Base-by-base conservation (phyloP, 768 basidiomycete genomes). In the Lyophyllum shimeji region DNA sequence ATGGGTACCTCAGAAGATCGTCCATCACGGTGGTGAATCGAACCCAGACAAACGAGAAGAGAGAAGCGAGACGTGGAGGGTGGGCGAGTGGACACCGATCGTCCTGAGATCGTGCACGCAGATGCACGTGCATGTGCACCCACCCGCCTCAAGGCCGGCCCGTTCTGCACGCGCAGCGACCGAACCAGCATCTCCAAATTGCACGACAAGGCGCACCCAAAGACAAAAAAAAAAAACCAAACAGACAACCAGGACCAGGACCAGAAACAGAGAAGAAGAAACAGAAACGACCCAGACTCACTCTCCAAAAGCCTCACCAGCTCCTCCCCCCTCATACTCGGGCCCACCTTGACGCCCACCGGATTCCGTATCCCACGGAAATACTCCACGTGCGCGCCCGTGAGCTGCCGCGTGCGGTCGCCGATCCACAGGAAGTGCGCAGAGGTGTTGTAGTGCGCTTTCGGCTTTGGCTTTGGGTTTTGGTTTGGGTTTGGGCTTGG, bases 341-440 rank as follows among this genome's bases (percentile, higher is more conserved):
- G 95, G 2, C 97, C 97, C 6, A 96, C 92, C 69, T 99, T 99
- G 75, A 98, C 83, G 1, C 97, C 97, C 56, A 97, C 92, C 1
- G 94, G 94, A 67, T 97, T 96, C 47, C 92, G 78, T 51, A 97
- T 89, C 7, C 94, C 93, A 53, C 91, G 78, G 74, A 95, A 95
- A 70, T 95, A 95, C 74, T 98, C 96, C 29, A 98, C 87, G 68
- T 99, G 97, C 3, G 95, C 97, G 7, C 95, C 94, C 45, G 85
- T 82, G 0, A 98, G 76, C 71, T 96, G 93, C 39, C 96, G 77
- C 4, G 96, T 99, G 50, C 96, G 84, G 72, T 99, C 97, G 0
- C 96, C 96, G 52, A 99, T 92, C 96, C 96, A 99, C 48, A 98
- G 71, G 73, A 97, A 96, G 69, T 95, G 95, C 7, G 93, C 91